Conservation (phyloP, 352 stramenopile genomes). For the Aphanomyces invadans region DNA sequence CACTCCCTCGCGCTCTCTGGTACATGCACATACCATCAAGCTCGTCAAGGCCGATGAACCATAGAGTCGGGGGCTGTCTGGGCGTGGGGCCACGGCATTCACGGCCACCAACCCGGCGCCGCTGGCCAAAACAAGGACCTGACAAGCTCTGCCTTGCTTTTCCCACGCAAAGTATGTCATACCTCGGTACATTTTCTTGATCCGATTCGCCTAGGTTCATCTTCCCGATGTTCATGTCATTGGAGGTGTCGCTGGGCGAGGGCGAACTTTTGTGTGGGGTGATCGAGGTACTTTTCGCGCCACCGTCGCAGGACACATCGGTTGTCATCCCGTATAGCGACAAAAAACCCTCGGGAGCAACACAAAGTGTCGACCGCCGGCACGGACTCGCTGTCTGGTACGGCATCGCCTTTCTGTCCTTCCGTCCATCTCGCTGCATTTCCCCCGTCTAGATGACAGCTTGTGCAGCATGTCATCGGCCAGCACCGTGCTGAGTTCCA, state of each 20-base stretch:
- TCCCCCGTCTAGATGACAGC: not conserved
- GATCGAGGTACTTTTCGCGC: conserved; percentile 42
- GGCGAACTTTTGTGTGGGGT: conserved; percentile 68
- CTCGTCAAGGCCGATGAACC: not conserved
- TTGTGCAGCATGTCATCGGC: conserved; percentile 40
- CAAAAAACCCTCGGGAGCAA: conserved; percentile 25
- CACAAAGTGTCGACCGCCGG: not conserved
- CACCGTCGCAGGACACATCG: too few relatives aligned
- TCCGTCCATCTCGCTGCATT: not conserved
- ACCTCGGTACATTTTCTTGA: not conserved
- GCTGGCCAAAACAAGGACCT: conserved; percentile 30
- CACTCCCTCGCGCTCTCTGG: conserved; percentile 67
- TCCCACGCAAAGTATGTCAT: conserved; percentile 40
- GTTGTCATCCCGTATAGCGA: conserved; percentile 24
- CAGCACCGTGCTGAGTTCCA: conserved; percentile 56
- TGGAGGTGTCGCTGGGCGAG: conserved; percentile 45
- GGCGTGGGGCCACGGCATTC: conserved; percentile 65
- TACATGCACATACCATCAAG: not conserved
- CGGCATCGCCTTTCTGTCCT: not conserved
- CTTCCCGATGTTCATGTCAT: conserved; percentile 46
- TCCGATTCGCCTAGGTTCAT: conserved; percentile 48
- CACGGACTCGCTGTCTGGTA: conserved; percentile 7
- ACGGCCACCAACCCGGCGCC: conserved; percentile 39
- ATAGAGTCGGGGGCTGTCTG: conserved; percentile 43
- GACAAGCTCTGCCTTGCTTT: conserved; percentile 43